These are phyloP conservation scores for Vitis rupestris DNA, from an alignment of 164 flowering plant species.

Conservation along the genomic window DNA sequence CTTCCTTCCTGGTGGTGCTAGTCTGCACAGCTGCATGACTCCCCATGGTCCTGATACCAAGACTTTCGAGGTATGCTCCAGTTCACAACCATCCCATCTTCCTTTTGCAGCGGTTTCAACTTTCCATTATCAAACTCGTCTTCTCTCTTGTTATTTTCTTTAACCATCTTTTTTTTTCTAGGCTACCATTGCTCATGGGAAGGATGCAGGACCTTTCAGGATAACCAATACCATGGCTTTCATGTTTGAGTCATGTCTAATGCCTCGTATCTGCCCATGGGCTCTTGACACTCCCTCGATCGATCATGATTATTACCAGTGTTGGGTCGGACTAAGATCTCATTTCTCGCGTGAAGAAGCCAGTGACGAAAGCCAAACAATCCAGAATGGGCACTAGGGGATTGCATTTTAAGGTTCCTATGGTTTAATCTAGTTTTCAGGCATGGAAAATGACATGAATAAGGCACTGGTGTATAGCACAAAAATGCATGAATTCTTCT, in stretches of 20 bases:
- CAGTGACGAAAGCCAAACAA: neutral
- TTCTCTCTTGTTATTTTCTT: neutral
- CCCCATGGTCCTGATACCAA: conserved; percentile 98
- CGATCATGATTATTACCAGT: conserved; percentile 83
- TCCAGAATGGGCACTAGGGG: neutral
- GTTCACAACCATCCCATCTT: neutral
- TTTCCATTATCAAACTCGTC: neutral
- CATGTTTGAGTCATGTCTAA: conserved; percentile 90
- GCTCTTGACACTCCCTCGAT: conserved; percentile 75
- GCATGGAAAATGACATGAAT: too few relatives aligned
- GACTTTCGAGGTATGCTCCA: conserved; percentile 70
- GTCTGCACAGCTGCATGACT: conserved; percentile 98
- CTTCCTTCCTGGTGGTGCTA: conserved; percentile 93
- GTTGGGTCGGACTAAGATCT: conserved; percentile 88
- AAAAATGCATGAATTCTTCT: too few relatives aligned
- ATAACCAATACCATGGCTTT: conserved; percentile 80
- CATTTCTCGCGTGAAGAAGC: conserved; percentile 49
- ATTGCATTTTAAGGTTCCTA: neutral
- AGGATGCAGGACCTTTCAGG: conserved; percentile 57
- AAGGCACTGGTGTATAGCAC: too few relatives aligned
- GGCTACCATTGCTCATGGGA: conserved; percentile 66
- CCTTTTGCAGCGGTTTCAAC: neutral
- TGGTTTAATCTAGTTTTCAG: neutral
- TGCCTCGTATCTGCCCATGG: conserved; percentile 81
- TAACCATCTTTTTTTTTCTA: conserved; percentile 23